A percentile compares a stretch with the other conserved stretches of the same genome.
phyloP scores from a whole-genome alignment of 208 protist species.

The Crithidia fasciculata region DNA sequence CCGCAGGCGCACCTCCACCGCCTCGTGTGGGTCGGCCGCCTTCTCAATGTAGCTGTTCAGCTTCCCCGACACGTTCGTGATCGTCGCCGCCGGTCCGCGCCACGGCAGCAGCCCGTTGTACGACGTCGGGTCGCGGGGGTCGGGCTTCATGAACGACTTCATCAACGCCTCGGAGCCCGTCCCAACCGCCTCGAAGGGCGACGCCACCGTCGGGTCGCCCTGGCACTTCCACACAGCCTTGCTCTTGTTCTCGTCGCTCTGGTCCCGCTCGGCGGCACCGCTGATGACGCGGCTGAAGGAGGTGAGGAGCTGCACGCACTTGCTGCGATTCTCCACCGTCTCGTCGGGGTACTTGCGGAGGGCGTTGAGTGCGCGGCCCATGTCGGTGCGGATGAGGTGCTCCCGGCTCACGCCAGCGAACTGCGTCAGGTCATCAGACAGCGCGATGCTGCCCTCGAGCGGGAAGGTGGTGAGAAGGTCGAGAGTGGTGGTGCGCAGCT shows the following conservation, averaged over 20 bases:
- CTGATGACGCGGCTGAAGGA: slow-evolving; percentile 64
- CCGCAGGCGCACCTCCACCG: background rate
- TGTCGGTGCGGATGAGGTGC: slow-evolving; percentile 67
- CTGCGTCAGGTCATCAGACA: slow-evolving; percentile 51
- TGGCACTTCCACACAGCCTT: slow-evolving; percentile 66
- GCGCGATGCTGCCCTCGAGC: slow-evolving; percentile 45
- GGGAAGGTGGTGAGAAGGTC: slow-evolving; percentile 77
- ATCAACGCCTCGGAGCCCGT: slow-evolving; percentile 78
- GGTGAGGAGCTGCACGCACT: slow-evolving; percentile 72
- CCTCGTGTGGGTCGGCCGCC: background rate
- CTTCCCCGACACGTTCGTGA: slow-evolving; percentile 71
- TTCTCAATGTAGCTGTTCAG: slow-evolving; percentile 27
- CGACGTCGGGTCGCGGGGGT: slow-evolving; percentile 81
- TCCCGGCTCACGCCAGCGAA: slow-evolving; percentile 76
- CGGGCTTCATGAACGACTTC: slow-evolving; percentile 59
- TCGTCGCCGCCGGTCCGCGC: slow-evolving; percentile 50
- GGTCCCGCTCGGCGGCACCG: slow-evolving; percentile 26
- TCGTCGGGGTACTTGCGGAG: slow-evolving; percentile 64
- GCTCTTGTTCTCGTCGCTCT: slow-evolving; percentile 27
- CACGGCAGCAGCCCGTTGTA: slow-evolving; percentile 76
- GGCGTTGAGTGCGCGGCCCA: slow-evolving; percentile 74
- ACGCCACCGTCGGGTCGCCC: slow-evolving; percentile 60
- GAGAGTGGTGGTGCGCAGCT: slow-evolving; percentile 75
- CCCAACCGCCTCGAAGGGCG: slow-evolving; percentile 72
- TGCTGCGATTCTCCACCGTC: slow-evolving; percentile 63